Conservation (phyloP, 2,329 filamentous ascomycete species). For the Sporothrix brasiliensis region DNA sequence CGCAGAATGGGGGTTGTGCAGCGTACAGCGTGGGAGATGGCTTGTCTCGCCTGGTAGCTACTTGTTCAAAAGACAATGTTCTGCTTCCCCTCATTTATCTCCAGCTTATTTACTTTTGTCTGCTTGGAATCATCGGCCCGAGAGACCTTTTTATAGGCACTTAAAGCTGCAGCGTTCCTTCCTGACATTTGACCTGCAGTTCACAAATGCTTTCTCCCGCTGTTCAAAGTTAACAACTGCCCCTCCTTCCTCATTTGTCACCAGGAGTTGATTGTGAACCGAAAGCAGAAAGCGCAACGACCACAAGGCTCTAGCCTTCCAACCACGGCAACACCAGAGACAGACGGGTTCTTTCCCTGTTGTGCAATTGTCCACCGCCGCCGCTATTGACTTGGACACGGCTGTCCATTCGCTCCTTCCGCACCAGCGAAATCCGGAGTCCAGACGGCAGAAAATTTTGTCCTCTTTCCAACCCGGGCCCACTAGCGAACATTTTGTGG, state of each 20-base stretch:
- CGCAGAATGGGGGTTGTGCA: background rate
- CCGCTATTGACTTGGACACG: conserved; percentile 3
- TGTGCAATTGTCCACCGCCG: background rate
- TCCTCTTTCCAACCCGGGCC: conserved; percentile 4
- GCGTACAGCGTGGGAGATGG: conserved; percentile 5
- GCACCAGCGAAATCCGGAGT: conserved; percentile 18
- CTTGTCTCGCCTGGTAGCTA: background rate
- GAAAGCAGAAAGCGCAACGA: conserved; percentile 17
- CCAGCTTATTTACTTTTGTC: background rate
- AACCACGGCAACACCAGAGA: background rate
- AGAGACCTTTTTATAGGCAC: background rate
- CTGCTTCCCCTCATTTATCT: background rate
- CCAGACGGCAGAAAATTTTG: conserved; percentile 20
- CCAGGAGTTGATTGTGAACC: conserved; percentile 11
- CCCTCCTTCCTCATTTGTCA: conserved; percentile 7
- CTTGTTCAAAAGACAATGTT: background rate
- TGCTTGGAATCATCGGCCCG: conserved; percentile 4
- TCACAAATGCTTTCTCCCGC: background rate
- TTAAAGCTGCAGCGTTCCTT: background rate
- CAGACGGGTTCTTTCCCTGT: background rate
- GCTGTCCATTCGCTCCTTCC: conserved; percentile 22
- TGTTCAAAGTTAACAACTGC: conserved; percentile 2
- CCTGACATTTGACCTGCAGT: background rate
- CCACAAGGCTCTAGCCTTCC: conserved; percentile 22
- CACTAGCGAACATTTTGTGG: conserved; percentile 27